Base-by-base conservation (phyloP, 2,329 filamentous ascomycete genomes). In the Phialophora chinensis region DNA sequence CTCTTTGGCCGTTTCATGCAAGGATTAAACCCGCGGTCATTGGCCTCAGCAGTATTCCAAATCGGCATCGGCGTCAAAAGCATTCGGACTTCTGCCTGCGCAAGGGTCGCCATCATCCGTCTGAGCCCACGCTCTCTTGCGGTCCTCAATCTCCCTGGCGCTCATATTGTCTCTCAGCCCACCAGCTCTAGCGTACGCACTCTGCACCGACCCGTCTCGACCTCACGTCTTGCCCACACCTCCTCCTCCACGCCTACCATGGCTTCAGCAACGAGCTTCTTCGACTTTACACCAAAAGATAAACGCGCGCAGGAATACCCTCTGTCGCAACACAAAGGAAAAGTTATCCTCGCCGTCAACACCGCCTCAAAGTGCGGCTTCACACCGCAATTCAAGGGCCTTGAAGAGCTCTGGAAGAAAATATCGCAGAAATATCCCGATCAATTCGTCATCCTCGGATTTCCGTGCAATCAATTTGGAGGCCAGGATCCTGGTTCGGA, bases 281-380 rank as follows among this genome's bases (percentile, higher is more conserved):
- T 90, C 84, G 90, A 93, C 78, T 96, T 96, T 81, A 91, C 89
- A 82, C 89, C 91, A 72, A 86, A 90, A 73, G 88, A 94, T 80
- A 93, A 93, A 78, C 90, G 88, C 78, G 93, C 92, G 79, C 77
- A 87, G 63, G 86, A 90, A 72, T 90, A 90, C 77, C 83, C 88
- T 66, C 85, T 98, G 72, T 76, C 82, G 72, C 80, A 89, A 68
- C 91, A 92, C 82, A 88, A 91, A 79, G 91, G 90, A 86, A 98
- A 98, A 81, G 94, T 98, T 73, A 88, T 98, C 74, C 90, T 99
- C 68, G 85, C 97, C 75, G 93, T 99, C 82, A 99, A 99, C 88
- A 97, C 94, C 1, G 95, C 95, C 73, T 96, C 92, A 79, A 97
- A 98, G 84, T 99, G 95, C 85, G 94, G 95, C 79, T 98, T 98